Percentiles rank a stretch among this genome's conserved stretches.
phyloP scores from a whole-genome alignment of 2,329 filamentous ascomycete species.

The Colletotrichum horii region DNA sequence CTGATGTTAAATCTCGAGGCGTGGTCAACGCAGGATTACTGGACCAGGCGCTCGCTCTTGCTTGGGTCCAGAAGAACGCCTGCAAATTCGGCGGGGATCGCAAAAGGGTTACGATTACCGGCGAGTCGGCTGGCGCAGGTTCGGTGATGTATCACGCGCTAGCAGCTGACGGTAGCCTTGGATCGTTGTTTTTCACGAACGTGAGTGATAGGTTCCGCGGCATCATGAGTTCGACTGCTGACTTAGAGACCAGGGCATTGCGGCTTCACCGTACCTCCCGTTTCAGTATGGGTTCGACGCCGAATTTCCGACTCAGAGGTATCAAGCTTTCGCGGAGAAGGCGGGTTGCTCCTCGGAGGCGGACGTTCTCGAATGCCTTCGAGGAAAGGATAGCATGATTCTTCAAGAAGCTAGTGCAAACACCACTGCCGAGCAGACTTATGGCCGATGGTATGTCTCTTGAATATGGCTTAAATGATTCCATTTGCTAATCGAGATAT shows the following conservation, averaged over 20 bases:
- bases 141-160: slow-evolving; percentile 50
- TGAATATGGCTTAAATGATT: neutral
- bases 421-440: slow-evolving; percentile 21
- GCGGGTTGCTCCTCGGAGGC: slow-evolving; percentile 41
- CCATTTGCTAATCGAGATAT: neutral
- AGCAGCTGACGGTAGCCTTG: slow-evolving; percentile 46
- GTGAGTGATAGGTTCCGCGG: neutral
- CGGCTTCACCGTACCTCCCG: slow-evolving; percentile 9
- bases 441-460: slow-evolving; percentile 24
- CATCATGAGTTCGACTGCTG: neutral
- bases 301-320: neutral
- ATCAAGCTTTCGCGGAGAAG: slow-evolving; percentile 23
- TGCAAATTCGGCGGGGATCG: slow-evolving; percentile 55
- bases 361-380: slow-evolving; percentile 28
- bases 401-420: slow-evolving; percentile 29
- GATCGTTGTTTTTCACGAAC: slow-evolving; percentile 45
- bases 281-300: slow-evolving; percentile 2
- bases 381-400: slow-evolving; percentile 30
- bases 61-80: slow-evolving; percentile 58
- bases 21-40: slow-evolving; percentile 53
- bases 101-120: slow-evolving; percentile 52
- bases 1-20: slow-evolving; percentile 37
- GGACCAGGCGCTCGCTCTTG: slow-evolving; percentile 52
- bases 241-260: neutral
- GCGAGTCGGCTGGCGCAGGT: slow-evolving; percentile 58